These are phyloP conservation scores for Kondoa malvinella DNA, from an alignment of 768 basidiomycete genomes.

Conservation along the genomic window DNA sequence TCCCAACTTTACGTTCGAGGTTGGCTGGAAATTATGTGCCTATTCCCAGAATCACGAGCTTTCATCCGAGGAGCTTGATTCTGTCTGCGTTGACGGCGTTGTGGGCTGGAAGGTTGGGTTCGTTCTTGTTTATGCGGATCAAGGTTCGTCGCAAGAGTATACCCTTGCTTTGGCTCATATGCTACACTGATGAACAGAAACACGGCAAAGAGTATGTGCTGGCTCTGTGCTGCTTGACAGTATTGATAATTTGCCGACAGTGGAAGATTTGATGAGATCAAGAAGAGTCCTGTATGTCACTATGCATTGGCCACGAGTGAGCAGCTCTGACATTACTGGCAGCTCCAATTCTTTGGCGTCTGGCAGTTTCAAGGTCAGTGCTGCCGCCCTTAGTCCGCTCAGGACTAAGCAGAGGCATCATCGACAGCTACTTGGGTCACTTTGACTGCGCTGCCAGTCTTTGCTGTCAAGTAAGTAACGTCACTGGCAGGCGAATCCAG, in stretches of 20 bases:
- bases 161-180: constrained; percentile 31
- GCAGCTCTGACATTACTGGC: too few relatives aligned
- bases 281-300: constrained; percentile 37
- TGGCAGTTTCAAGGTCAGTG: constrained; percentile 56
- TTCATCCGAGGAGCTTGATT: constrained; percentile 48
- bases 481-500: background rate
- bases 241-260: background rate
- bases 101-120: constrained; percentile 50
- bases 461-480: constrained; percentile 36
- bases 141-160: too few relatives aligned
- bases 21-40: constrained; percentile 30
- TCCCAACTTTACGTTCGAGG: constrained; percentile 31
- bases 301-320: too few relatives aligned
- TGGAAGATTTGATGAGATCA: constrained; percentile 45
- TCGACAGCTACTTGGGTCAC: constrained; percentile 55
- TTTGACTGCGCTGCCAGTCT: constrained; percentile 52
- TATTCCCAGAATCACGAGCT: constrained; percentile 30
- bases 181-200: background rate
- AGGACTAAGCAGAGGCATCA: too few relatives aligned
- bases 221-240: background rate
- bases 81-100: constrained; percentile 43
- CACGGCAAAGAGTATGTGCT: constrained; percentile 36
- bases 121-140: constrained; percentile 40
- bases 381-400: too few relatives aligned
- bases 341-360: constrained; percentile 41